Base-by-base conservation (phyloP, 441 rosid species). In the Gossypium davidsonii region DNA sequence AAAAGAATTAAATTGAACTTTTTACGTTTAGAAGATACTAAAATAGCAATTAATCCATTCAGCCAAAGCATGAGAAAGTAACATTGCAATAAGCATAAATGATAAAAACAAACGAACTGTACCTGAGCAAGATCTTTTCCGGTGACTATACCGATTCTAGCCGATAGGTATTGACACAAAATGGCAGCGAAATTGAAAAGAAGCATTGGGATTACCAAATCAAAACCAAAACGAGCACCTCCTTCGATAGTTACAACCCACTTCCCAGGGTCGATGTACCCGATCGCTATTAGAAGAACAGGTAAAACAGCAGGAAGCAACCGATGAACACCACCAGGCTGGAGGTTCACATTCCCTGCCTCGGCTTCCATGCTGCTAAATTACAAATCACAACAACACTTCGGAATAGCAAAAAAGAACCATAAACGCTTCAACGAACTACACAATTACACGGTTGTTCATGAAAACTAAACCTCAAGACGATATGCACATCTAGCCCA, bases 81-180 rank as follows among this genome's bases (percentile, higher is more conserved):
- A 15, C 10, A 12, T 42, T 8, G 21, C 3, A 25, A 58, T 4
- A 23, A 1, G 62, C 37, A 58, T 25, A 58, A 57, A 63, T 0
- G 39, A 26, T 34, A 52, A 48, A 48, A 64, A 58, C 34, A 31
- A 66, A 71, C 10, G 15, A 46, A 59, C 57, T 44, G 57, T 87
- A 91, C 99, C 98, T 88, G 90, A 67, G 97, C 93, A 75, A 96
- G 94, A 81, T 93, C 89, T 80, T 77, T 87, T 83, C 92, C 95
- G 17, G 98, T 93, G 55, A 86, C 90, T 74, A 91, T 81, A 76
- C 85, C 87, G 46, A 96, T 85, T 34, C 85, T 84, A 75, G 91
- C 97, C 14, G 97, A 83, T 31, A 96, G 85, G 80, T 88, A 90
- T 58, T 96, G 97, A 76, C 99, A 96, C 74, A 96, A 79, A 80